These are phyloP conservation scores for Terfezia claveryi DNA, from an alignment of 495 filamentous ascomycete genomes.

Conservation along the genomic window DNA sequence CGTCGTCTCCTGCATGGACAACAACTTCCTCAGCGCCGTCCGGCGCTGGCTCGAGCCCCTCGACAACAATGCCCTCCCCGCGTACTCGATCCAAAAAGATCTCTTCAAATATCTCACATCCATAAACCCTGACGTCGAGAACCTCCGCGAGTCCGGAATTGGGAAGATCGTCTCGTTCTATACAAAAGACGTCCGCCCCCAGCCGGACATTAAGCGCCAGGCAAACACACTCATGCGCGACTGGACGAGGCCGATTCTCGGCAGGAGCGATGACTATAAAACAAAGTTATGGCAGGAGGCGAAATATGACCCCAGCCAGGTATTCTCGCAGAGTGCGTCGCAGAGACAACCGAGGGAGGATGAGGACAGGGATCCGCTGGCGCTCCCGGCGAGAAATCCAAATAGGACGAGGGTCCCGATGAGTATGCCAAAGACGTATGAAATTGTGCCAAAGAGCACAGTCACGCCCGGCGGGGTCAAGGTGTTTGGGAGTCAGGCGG, in stretches of 20 bases:
- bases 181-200: conserved; percentile 73
- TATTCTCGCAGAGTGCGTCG: no score
- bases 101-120: conserved; percentile 59
- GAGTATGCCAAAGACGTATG: conserved; percentile 14
- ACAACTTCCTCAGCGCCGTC: conserved; percentile 81
- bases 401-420: conserved; percentile 16
- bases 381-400: conserved; percentile 11
- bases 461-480: conserved; percentile 10
- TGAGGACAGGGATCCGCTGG: conserved; percentile 13
- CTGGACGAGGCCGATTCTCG: conserved; percentile 91
- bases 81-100: conserved; percentile 91
- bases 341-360: neutral
- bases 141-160: conserved; percentile 71
- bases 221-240: conserved; percentile 78
- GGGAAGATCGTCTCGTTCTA: conserved; percentile 94
- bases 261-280: conserved; percentile 67
- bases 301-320: neutral
- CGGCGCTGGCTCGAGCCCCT: conserved; percentile 94
- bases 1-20: conserved; percentile 63
- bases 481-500: conserved; percentile 12
- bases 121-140: conserved; percentile 74
- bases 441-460: conserved; percentile 13
- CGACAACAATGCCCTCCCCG: conserved; percentile 63
- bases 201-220: conserved; percentile 70
- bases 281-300: neutral